Base-by-base conservation (phyloP, 306 rosid species). In the Malus sylvestris region DNA sequence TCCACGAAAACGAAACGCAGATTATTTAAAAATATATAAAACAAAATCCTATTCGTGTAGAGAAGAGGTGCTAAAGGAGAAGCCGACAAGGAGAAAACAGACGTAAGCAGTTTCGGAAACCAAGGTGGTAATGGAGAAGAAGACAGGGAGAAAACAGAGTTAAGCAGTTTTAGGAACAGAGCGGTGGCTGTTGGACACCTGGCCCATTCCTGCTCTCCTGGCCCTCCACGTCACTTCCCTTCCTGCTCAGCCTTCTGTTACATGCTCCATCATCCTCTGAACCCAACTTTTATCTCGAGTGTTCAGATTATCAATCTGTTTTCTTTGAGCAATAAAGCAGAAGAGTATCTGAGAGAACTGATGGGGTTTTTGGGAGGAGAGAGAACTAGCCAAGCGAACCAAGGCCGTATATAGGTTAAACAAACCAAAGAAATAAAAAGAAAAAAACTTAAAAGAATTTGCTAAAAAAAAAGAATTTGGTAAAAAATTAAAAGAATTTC, bases 121-220 rank as follows among this genome's bases (percentile, higher is more conserved):
- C 49, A 71, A 70, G 72, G 70, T 38, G 13, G 63, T 4, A 72
- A 38, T 44, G 62, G 45, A 55, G 69, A 29, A 42, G 58, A 60
- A 55, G 49, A 27, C 42, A 53, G 51, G 44, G 63, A n/a, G 14
- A 40, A 71, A 69, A 32, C 67, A 33, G 75, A 30, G 45, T 8
- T 40, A 0, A 40, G 45, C 45, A 0, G 45, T 40, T 78, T 29
- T 55, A 53, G 8, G 69, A 82, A 78, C 77, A 55, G 80, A 76
- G 78, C 8, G 80, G 83, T 81, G 81, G 14, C 49, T 19, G 38
- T 13, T 74, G 20, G 90, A 88, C 96, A 87, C 88, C 85, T 88
- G 91, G 82, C 86, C 86, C 68, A 5, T 1, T 32, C 44, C 27
- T 46, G 62, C 80, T 68, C 84, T 75, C 80, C 27, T 68, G 52